Base-by-base conservation (phyloP, 2,329 filamentous ascomycete species). In the Cytospora piceicola region DNA sequence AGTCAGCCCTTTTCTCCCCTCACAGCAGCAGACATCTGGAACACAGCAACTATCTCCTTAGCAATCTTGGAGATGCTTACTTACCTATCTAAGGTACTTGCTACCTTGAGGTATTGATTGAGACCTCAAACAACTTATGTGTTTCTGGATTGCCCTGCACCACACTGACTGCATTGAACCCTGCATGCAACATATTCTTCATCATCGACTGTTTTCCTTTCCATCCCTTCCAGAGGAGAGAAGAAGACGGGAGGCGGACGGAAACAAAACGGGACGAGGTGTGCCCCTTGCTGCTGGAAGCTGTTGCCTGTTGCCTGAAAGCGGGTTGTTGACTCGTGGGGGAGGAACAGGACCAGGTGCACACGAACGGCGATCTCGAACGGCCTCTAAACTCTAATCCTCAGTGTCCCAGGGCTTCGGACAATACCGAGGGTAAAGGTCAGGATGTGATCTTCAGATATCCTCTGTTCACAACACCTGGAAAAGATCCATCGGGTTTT, bases 311-410 rank as follows among this genome's bases (percentile, higher is more conserved):
- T 29, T 29, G 27, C 27, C 27, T 29, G 27, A 5, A 49, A 49
- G 22, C 22, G 46, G 46, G 12, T 46, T 49, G 22, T 49, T 49
- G 46, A 49, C 46, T 42, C 39, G 39, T 42, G 39, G 39, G 39
- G 39, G 39, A n/a, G 17, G 1, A 42, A 42, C 39, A 42, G 15
- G 20, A 42, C 39, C 39, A 42, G 20, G 17, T 22, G 46, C n/a
- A 20, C 46, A 49, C 46, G 46, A 49, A 49, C 46, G 46, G 24
- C 46, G 46, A 49, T 49, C 46, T 49, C n/a, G 46, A 24, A 49
- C 46, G 46, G 46, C 46, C 46, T 49, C 46, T 49, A 49, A 49
- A 49, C 46, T 49, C 46, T 49, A 49, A 49, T 49, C 34, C 11
- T 36, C 42, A 24, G 12, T 22, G 22, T 49, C 22, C 46, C 46